Base-by-base conservation (phyloP, 2,329 filamentous ascomycete genomes). In the Hymenoscyphus salicellus region DNA sequence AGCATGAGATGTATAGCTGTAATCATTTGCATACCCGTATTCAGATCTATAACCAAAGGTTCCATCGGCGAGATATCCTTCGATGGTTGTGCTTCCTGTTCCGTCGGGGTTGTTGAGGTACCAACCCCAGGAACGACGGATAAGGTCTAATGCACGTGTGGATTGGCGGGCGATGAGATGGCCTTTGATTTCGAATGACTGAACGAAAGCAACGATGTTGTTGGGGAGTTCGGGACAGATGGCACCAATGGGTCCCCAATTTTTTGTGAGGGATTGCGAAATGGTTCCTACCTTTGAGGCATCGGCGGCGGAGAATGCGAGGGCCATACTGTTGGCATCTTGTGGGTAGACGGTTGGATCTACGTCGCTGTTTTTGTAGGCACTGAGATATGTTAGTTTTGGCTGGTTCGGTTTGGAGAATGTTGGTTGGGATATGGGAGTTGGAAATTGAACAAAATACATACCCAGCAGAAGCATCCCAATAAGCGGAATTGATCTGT, bases 91-190 rank as follows among this genome's bases (percentile, higher is more conserved):
- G 52, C 80, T 83, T 63, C 81, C 77, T 0, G 85, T 87, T n/a
- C 84, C 84, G 67, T 84, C 82, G 0, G 81, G 79, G 64, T 86
- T 80, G 65, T 81, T 78, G 17, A 86, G 75, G 68, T 87, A 87
- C 83, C 84, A 86, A 11, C 85, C 86, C 86, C 86, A 88, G 58
- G 78, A 79, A 8, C 76, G 76, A 5, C 84, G 81, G 36, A 88
- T 82, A 17, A 88, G 79, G 11, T 83, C 78, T 0, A 89, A 75
- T 0, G 85, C 84, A 41, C 85, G 81, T 7, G 75, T 72, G 1
- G 84, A 72, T 64, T 80, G 77, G 0, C 79, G 77, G 0, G 80
- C 80, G 0, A 77, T 73, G 5, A 87, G 76, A 68, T 87, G 86
- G 1, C 80, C 85, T 72, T 84, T 82, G 30, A 88, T 78, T 70